Base-by-base conservation (phyloP, 768 basidiomycete genomes). In the Leccinum boreale region DNA sequence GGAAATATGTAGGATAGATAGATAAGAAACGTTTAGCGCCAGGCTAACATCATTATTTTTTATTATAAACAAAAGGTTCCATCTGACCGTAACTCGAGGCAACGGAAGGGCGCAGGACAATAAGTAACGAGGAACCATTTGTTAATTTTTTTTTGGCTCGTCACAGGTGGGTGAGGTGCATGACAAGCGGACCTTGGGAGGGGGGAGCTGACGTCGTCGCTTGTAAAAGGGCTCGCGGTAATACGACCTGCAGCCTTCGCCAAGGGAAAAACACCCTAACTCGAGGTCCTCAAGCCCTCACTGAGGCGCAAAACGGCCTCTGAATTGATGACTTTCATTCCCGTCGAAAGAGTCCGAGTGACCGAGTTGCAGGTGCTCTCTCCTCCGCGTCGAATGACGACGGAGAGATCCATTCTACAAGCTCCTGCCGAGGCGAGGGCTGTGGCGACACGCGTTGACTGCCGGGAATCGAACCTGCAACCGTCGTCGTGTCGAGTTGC, bases 361-460 rank as follows among this genome's bases (percentile, higher is more conserved):
- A 60, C 62, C 55, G 55, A 55, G 57, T 45, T 52, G 63, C 46
- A 29, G 21, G 31, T 39, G 55, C 50, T 58, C 66, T 51, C 17
- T 62, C 28, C 57, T 58, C 65, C 65, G 65, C 11, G 56, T 19
- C 39, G 70, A 62, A 49, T 59, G 61, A 53, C 17, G 67, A 57
- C 49, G 68, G 66, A 53, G 57, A 56, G 42, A 58, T 50, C 67
- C 65, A 65, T 48, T 65, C 67, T 17, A 63, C 61, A 35, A 56
- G 63, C 26, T 67, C 67, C 36, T 71, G 64, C 29, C 65, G 70
- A 35, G 64, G 55, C n/a, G 68, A 67, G 31, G 70, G 69, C 65
- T 67, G 70, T 66, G 69, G 67, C 24, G 69, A 64, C 66, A 67
- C 47, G 53, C 64, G 67, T 36, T 57, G 70, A 36, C 63, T 65